Base-by-base conservation (phyloP, 129 eudicot genomes). In the Flaveria brownii region DNA sequence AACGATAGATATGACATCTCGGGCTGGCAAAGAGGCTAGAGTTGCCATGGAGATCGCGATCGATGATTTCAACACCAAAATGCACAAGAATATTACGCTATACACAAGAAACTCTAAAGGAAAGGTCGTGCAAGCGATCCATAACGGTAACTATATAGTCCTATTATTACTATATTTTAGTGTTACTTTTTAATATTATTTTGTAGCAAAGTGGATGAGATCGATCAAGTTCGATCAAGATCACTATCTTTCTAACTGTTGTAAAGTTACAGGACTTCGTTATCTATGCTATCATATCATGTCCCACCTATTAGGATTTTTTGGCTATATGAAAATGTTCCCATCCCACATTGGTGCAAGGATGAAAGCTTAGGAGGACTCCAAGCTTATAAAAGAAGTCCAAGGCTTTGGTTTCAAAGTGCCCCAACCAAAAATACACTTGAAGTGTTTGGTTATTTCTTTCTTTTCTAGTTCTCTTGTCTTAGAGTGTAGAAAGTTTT, bases 21-120 rank as follows among this genome's bases (percentile, higher is more conserved):
- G 88, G 14, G 85, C 46, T 10, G 92, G 89, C 61, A 82, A 74
- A 78, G 92, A 87, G 64, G 80, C 80, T 1, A 80, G 68, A 74
- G 82, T 82, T 15, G 85, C 89, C 30, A 82, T 85, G 68, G 85
- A 85, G 33, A 85, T 85, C 63, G 85, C 87, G 1, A 12, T 80
- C 26, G 20, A 85, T 12, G 88, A 85, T 65, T 76, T 73, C 74
- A 60, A 36, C 12, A 43, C 62, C 12, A 47, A 46, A 59, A 65
- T 70, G 0, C 51, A 64, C 14, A 45, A 51, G 61, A 75, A 71
- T 28, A 26, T 81, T n/a, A 65, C 80, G 5, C 75, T 80, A 10
- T 66, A 60, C 51, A 45, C 82, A 1, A 77, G 45, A 46, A 47
- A 80, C 67, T 80, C 87, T n/a, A 13, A 71, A 26, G 71, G 71